Conservation (phyloP, 305 asterid genomes). For the Fraxinus sp. region DNA sequence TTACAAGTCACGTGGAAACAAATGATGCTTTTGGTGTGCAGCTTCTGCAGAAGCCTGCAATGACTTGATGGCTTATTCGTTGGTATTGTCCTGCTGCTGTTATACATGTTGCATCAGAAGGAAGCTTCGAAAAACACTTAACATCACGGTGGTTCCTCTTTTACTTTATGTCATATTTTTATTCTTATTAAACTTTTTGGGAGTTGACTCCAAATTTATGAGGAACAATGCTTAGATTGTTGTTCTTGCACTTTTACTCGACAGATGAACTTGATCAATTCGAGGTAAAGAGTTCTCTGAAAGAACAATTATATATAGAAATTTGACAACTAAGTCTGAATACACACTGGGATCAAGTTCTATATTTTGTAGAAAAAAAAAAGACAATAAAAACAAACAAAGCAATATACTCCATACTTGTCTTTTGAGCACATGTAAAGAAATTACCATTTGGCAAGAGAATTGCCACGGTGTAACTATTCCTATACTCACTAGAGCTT, state of each 20-base stretch:
- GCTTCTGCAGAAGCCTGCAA: constrained; percentile 80
- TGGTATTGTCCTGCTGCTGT: constrained; percentile 83
- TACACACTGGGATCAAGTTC: neutral
- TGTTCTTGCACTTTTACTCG: neutral
- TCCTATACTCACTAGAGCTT: neutral
- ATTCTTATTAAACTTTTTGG: neutral
- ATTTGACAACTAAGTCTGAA: neutral
- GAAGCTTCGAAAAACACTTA: constrained; percentile 62
- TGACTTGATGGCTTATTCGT: constrained; percentile 79
- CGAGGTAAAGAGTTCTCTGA: neutral
- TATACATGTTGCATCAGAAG: constrained; percentile 82
- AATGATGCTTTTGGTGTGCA: constrained; percentile 37
- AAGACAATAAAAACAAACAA: neutral
- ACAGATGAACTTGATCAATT: neutral
- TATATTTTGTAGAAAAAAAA: neutral
- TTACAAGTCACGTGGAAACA: constrained; percentile 12
- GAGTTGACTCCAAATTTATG: neutral
- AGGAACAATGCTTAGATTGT: neutral
- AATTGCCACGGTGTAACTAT: neutral
- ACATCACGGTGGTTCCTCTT: constrained; percentile 48
- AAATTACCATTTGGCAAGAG: neutral
- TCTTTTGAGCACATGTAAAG: neutral
- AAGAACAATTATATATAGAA: neutral
- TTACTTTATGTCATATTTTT: neutral
- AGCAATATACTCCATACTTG: neutral